Conservation (phyloP, 2,329 filamentous ascomycete genomes). For the Cladosporium sp. region DNA sequence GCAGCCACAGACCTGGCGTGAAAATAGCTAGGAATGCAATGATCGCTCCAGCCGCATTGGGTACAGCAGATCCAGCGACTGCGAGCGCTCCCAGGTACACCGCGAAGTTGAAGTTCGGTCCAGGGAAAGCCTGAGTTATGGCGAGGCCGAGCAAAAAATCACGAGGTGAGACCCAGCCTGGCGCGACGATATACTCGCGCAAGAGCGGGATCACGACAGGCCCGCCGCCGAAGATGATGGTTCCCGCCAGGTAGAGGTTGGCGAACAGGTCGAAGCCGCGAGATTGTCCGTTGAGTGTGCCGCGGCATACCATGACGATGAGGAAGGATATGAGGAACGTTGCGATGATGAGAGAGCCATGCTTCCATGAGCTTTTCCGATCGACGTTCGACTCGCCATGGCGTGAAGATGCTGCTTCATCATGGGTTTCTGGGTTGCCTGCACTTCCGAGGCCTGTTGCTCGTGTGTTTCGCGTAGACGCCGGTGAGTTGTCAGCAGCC, state of each 20-base stretch:
- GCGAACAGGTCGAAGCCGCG: conserved; percentile 63
- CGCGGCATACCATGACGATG: conserved; percentile 53
- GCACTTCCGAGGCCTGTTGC: not conserved
- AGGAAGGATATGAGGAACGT: conserved; percentile 59
- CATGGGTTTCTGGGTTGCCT: not conserved
- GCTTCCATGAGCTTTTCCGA: conserved; percentile 27
- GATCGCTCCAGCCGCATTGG: conserved; percentile 38
- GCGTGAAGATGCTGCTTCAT: not conserved
- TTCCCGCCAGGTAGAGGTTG: conserved; percentile 73
- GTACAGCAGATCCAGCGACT: conserved; percentile 31
- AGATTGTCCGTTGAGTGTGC: conserved; percentile 42
- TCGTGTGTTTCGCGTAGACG: not conserved
- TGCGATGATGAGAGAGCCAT: conserved; percentile 41
- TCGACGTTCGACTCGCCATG: not conserved
- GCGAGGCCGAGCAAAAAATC: conserved; percentile 74
- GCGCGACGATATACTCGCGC: conserved; percentile 56
- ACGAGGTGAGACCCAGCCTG: conserved; percentile 68
- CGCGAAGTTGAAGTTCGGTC: conserved; percentile 59
- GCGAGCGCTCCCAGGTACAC: conserved; percentile 46
- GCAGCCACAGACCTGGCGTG: conserved; percentile 40
- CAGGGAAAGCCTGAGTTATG: conserved; percentile 69
- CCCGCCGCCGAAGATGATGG: conserved; percentile 52
- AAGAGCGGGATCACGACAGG: conserved; percentile 49
- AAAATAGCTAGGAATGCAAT: conserved; percentile 44
- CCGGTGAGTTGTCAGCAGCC: not conserved